phyloP scores from a whole-genome alignment of 2,329 filamentous ascomycete species.

The Neodidymelliopsis sp. region DNA sequence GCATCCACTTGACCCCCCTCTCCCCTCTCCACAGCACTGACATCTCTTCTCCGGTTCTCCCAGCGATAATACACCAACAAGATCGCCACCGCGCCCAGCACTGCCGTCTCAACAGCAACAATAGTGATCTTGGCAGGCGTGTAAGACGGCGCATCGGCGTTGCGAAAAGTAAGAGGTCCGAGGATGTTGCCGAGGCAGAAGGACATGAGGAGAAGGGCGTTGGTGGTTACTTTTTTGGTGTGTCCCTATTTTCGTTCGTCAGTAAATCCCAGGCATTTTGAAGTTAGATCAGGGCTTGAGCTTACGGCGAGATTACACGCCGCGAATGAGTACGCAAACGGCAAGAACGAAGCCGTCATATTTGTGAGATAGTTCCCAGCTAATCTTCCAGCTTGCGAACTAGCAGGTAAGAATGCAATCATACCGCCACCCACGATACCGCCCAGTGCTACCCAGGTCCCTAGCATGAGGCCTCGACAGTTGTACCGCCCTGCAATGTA shows the following conservation, averaged over 20 bases:
- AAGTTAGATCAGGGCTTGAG: neutral
- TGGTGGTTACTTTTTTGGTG: slow-evolving; percentile 64
- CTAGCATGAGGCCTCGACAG: slow-evolving; percentile 31
- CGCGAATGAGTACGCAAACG: slow-evolving; percentile 50
- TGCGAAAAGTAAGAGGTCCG: slow-evolving; percentile 52
- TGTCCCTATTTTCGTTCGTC: slow-evolving; percentile 23
- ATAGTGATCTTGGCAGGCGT: slow-evolving; percentile 56
- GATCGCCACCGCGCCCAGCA: slow-evolving; percentile 46
- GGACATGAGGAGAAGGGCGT: slow-evolving; percentile 52
- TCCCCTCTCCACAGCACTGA: neutral
- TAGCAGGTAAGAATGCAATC: slow-evolving; percentile 28
- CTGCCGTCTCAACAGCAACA: slow-evolving; percentile 41
- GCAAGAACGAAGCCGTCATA: slow-evolving; percentile 46
- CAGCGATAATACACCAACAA: slow-evolving; percentile 35
- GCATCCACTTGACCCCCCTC: slow-evolving; percentile 38
- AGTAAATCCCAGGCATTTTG: neutral
- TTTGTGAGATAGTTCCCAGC: slow-evolving; percentile 56
- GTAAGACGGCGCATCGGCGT: slow-evolving; percentile 46
- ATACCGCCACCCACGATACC: slow-evolving; percentile 31
- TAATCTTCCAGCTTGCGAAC: slow-evolving; percentile 27
- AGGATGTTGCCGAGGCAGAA: slow-evolving; percentile 55
- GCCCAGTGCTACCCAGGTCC: slow-evolving; percentile 27
- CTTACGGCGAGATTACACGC: slow-evolving; percentile 54
- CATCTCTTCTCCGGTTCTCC: slow-evolving; percentile 45
- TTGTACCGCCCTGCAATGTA: slow-evolving; percentile 34